A percentile compares a stretch with the other conserved stretches of the same genome.
These are phyloP conservation scores for Botrytis squamosa DNA, from an alignment of 2,329 filamentous ascomycete species.

Conservation along the genomic window DNA sequence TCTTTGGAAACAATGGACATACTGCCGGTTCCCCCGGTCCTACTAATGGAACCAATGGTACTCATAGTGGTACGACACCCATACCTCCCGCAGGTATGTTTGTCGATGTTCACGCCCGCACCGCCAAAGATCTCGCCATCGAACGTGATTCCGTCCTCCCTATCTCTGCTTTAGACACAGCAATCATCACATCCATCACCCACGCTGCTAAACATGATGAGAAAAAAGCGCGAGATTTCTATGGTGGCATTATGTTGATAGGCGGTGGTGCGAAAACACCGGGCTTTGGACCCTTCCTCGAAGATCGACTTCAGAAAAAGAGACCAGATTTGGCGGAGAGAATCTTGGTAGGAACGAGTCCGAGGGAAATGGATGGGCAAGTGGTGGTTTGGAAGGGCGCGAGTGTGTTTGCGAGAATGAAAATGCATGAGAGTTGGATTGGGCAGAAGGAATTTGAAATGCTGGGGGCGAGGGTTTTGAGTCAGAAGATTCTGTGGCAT, in stretches of 20 bases:
- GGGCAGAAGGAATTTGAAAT: constrained; percentile 84
- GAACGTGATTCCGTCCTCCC: constrained; percentile 81
- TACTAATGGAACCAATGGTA: constrained; percentile 42
- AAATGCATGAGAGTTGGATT: constrained; percentile 94
- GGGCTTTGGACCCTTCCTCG: constrained; percentile 76
- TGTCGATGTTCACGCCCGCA: constrained; percentile 44
- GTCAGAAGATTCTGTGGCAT: constrained; percentile 65
- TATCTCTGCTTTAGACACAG: constrained; percentile 78
- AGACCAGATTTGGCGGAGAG: constrained; percentile 59
- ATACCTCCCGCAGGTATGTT: constrained; percentile 40
- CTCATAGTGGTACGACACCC: constrained; percentile 51
- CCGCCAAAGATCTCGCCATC: constrained; percentile 50
- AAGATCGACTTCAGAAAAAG: constrained; percentile 73
- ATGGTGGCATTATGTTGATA: constrained; percentile 86
- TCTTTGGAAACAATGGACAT: constrained; percentile 40
- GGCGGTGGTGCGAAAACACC: constrained; percentile 81
- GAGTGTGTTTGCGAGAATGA: constrained; percentile 84
- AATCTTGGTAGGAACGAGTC: constrained; percentile 66
- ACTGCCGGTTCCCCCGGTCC: constrained; percentile 36
- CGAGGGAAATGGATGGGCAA: constrained; percentile 91
- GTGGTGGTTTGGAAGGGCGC: constrained; percentile 98
- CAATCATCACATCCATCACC: constrained; percentile 84
- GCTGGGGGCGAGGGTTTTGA: constrained; percentile 75
- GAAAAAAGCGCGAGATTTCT: constrained; percentile 86
- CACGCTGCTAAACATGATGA: constrained; percentile 87